Percentiles rank a stretch among this genome's conserved stretches.
Conservation (phyloP, 2,329 filamentous ascomycete genomes). For the Arthroderma sp. region DNA sequence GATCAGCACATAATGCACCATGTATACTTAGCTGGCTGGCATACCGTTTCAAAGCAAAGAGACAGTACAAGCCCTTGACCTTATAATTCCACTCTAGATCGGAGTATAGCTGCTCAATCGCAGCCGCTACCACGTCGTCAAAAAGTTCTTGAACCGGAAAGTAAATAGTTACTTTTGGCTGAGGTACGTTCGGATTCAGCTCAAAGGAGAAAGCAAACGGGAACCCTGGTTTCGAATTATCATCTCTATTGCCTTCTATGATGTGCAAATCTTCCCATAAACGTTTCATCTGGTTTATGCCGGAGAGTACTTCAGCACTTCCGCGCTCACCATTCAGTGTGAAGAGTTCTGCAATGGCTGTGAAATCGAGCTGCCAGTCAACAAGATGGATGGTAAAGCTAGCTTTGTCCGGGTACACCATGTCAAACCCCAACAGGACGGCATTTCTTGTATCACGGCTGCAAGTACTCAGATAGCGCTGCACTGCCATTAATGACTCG, state of each 20-base stretch:
- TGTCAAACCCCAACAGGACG: not conserved
- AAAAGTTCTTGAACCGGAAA: not conserved
- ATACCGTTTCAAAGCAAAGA: too few species aligned
- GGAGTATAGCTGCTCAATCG: too few species aligned
- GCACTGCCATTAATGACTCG: not conserved
- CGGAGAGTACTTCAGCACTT: too few species aligned
- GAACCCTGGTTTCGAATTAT: not conserved
- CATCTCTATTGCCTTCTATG: too few species aligned
- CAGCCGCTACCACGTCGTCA: too few species aligned
- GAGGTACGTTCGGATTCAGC: not conserved
- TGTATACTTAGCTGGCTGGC: too few species aligned
- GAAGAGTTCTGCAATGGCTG: not conserved
- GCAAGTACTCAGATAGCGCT: not conserved
- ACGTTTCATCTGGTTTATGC: too few species aligned
- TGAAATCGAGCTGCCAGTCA: not conserved
- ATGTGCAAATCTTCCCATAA: too few species aligned
- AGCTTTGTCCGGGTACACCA: not conserved
- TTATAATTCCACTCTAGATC: too few species aligned
- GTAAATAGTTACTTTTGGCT: not conserved
- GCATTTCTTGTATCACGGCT: not conserved
- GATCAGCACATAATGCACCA: too few species aligned
- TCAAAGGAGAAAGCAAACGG: not conserved
- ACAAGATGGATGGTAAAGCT: not conserved
- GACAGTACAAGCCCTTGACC: too few species aligned
- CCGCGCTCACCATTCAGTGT: not conserved